A percentile compares a stretch with the other conserved stretches of the same genome.
Conservation (phyloP, 1,284 basidiomycete genomes). For the Phlebopus sp. region DNA sequence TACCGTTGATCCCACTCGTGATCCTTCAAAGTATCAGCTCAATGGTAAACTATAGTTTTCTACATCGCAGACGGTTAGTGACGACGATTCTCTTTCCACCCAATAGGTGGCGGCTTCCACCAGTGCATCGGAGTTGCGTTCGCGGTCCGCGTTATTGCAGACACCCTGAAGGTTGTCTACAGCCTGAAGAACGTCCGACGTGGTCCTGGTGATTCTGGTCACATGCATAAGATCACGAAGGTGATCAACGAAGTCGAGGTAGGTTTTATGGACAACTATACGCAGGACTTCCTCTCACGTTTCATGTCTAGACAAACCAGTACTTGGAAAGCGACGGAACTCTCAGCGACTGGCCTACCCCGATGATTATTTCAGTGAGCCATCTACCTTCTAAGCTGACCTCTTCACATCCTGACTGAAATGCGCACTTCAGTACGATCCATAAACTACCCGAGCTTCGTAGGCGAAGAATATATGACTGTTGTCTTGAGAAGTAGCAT, state of each 20-base stretch:
- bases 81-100: not conserved
- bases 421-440: too few species aligned
- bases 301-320: not conserved
- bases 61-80: not conserved
- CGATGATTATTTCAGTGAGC: not conserved
- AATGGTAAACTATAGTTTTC: constrained; percentile 28
- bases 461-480: not conserved
- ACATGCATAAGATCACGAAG: constrained; percentile 35
- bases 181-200: constrained; percentile 44
- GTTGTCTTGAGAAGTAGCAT: not conserved
- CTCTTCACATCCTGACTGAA: too few species aligned
- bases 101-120: constrained; percentile 39
- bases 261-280: not conserved
- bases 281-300: too few species aligned
- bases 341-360: not conserved
- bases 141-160: constrained; percentile 39
- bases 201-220: constrained; percentile 40
- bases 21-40: constrained; percentile 36
- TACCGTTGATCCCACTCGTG: constrained; percentile 40
- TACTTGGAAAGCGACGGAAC: not conserved
- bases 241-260: constrained; percentile 10
- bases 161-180: constrained; percentile 47
- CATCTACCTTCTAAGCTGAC: not conserved
- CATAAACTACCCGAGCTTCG: too few species aligned
- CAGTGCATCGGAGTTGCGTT: constrained; percentile 40